A percentile compares a stretch with the other conserved stretches of the same genome.
Evolutionary conservation across 2,329 filamentous ascomycete species (phyloP).

Genomic region (Fusarium verticillioides): DNA sequence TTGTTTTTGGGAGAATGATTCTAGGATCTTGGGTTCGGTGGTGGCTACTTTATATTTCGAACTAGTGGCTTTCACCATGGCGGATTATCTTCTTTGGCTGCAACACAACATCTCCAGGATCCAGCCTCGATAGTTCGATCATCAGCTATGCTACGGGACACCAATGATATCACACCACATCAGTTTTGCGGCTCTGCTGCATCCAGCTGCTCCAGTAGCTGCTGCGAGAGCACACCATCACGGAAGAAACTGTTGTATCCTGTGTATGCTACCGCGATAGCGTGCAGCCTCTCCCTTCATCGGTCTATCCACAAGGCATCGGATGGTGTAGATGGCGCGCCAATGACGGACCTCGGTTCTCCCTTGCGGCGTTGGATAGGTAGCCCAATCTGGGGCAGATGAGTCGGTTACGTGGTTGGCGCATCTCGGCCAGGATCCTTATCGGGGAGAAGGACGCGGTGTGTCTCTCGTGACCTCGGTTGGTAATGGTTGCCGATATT

Average conservation of each 20-base stretch:
- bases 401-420: slow-evolving; percentile 30
- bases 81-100: slow-evolving; percentile 8
- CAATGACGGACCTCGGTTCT: slow-evolving; percentile 34
- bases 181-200: slow-evolving; percentile 39
- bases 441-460: slow-evolving; percentile 24
- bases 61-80: not conserved
- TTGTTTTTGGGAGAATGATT: not conserved
- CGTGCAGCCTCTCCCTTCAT: slow-evolving; percentile 15
- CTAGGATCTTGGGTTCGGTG: not conserved
- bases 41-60: slow-evolving; percentile 31
- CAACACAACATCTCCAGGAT: slow-evolving; percentile 17
- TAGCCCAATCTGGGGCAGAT: slow-evolving; percentile 35
- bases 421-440: slow-evolving; percentile 23
- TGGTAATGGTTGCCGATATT: slow-evolving; percentile 21
- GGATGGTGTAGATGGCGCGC: slow-evolving; percentile 26
- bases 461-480: slow-evolving; percentile 29
- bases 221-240: slow-evolving; percentile 37
- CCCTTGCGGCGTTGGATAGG: slow-evolving; percentile 13
- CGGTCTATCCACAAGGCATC: slow-evolving; percentile 14
- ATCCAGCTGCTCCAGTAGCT: slow-evolving; percentile 12
- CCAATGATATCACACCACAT: slow-evolving; percentile 48
- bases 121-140: slow-evolving; percentile 28
- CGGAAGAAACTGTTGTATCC: slow-evolving; percentile 12
- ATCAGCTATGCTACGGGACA: slow-evolving; percentile 14
- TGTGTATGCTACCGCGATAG: slow-evolving; percentile 13